Evolutionary conservation across 352 stramenopile species (phyloP).

Genomic region (Globisporangium nagaii): DNA sequence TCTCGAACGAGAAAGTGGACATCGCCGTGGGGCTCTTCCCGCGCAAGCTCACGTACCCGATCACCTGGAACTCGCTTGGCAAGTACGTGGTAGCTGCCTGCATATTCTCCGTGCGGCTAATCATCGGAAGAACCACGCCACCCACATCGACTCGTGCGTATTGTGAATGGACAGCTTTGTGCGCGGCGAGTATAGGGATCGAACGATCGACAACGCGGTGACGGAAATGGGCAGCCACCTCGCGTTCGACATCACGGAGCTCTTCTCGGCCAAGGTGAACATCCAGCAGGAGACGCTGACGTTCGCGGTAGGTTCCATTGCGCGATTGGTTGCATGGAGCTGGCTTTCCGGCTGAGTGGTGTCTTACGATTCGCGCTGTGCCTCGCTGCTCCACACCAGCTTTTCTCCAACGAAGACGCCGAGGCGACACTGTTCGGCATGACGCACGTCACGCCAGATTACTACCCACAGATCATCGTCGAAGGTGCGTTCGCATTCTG

Average conservation of each 20-base stretch:
- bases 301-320: conserved; percentile 37
- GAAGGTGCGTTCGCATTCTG: conserved; percentile 29
- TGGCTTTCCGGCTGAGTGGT: neutral
- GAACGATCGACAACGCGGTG: conserved; percentile 47
- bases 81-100: no score
- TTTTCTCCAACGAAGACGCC: conserved; percentile 44
- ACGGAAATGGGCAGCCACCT: conserved; percentile 58
- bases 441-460: conserved; percentile 49
- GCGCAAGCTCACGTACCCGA: conserved; percentile 38
- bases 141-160: neutral
- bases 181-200: conserved; percentile 29
- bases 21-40: conserved; percentile 46
- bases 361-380: neutral
- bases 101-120: no score
- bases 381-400: conserved; percentile 10
- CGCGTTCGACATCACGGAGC: conserved; percentile 78
- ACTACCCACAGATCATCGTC: conserved; percentile 75
- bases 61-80: conserved; percentile 57
- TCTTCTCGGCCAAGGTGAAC: conserved; percentile 48
- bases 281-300: conserved; percentile 36
- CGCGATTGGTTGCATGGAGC: neutral
- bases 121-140: no score
- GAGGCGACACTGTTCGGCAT: conserved; percentile 54
- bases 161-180: conserved; percentile 14
- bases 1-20: conserved; percentile 37